Base-by-base conservation (phyloP, 2,329 filamentous ascomycete genomes). In the Hypoxylon sp. region DNA sequence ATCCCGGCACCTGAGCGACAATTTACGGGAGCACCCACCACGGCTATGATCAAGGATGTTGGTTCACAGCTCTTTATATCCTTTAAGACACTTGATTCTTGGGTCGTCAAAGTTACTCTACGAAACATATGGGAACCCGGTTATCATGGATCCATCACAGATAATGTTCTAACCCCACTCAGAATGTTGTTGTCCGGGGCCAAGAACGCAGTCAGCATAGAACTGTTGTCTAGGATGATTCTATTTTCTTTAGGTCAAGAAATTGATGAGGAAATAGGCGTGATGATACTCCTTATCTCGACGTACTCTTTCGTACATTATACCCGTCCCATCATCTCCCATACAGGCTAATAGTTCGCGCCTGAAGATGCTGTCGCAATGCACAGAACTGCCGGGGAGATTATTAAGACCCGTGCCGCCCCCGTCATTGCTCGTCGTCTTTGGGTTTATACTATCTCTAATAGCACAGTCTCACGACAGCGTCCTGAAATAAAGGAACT, bases 1-100 rank as follows among this genome's bases (percentile, higher is more conserved):
- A 17, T 62, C 75, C 15, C 73, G 76, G 13, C 74, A 77, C 15
- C 56, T 77, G 32, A 79, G 77, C 46, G 78, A 80, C 51, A 69
- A 54, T 6, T 61, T 75, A 35, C 73, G 77, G 52, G 77, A 79
- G 52, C 72, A 78, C 19, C 76, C 77, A 24, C 72, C 77, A 27
- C 71, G 77, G 31, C 46, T 79, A 67, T 79, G 71, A 74, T 37
- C 7, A 27, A 35, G 11, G 7, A 11, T 35, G 1, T 35, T 24
- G 5, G 24, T 19, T 21, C 13, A 6, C 10, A 24, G 15, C 7
- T 35, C 21, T 15, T 1, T 37, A 21, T 15, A 48, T 13, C 1
- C 3, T 2, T 44, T 24, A 58, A 19, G 19, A 11, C 3, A 11
- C 19, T 53, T 53, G 7, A 35, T 21, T 32, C 10, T 53, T 8